A percentile compares a stretch with the other conserved stretches of the same genome.
Evolutionary conservation across 106 monocot genomes (phyloP).

Genomic region (Allium cepa): DNA sequence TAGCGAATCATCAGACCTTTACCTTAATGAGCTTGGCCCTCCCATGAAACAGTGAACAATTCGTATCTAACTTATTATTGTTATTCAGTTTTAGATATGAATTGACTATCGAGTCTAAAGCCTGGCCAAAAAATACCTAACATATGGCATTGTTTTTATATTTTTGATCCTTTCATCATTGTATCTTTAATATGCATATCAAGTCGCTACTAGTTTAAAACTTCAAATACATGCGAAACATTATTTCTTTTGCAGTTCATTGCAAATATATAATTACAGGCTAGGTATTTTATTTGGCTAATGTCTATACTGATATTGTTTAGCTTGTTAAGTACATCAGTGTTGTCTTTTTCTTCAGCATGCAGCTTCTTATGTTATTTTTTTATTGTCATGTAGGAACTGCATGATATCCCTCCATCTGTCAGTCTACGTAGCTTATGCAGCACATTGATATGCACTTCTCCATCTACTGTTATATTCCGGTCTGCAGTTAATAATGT

Average conservation of each 20-base stretch:
- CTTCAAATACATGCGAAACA: neutral
- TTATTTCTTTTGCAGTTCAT: neutral
- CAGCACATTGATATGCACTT: constrained; percentile 81
- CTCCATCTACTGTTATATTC: constrained; percentile 77
- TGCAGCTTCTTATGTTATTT: neutral
- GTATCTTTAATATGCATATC: too few species aligned
- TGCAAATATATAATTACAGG: neutral
- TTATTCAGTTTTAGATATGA: too few species aligned
- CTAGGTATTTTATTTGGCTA: neutral
- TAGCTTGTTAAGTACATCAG: too few species aligned
- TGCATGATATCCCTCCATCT: constrained; percentile 79
- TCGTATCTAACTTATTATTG: too few species aligned
- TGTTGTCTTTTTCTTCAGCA: neutral
- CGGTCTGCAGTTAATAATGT: constrained; percentile 88
- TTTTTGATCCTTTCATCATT: too few species aligned
- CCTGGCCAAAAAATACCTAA: too few species aligned
- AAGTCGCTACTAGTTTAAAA: neutral
- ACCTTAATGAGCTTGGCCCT: too few species aligned
- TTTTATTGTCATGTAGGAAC: constrained; percentile 39
- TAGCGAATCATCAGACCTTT: too few species aligned
- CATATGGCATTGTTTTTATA: too few species aligned
- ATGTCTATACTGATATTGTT: too few species aligned
- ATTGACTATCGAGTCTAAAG: too few species aligned
- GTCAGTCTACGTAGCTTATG: constrained; percentile 84
- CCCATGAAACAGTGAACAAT: too few species aligned